Evolutionary conservation across 768 basidiomycete genomes (phyloP).

Genomic region (Imleria badia): DNA sequence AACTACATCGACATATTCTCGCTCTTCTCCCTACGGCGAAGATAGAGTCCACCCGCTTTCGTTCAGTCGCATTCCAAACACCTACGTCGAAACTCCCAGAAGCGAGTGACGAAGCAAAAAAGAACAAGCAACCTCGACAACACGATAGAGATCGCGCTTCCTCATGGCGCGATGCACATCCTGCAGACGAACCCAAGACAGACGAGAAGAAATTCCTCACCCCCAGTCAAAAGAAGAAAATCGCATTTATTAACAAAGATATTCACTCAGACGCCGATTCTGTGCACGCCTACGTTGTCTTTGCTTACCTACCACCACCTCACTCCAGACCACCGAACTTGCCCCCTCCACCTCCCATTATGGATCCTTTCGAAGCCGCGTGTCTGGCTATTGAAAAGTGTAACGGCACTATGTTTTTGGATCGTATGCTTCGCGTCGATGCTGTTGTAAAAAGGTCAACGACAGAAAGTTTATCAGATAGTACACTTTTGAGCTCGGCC

Average conservation of each 20-base stretch:
- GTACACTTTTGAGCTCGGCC: slow-evolving; percentile 22
- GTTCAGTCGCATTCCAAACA: slow-evolving; percentile 86
- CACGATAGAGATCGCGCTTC: slow-evolving; percentile 61
- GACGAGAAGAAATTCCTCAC: slow-evolving; percentile 71
- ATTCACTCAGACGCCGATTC: slow-evolving; percentile 76
- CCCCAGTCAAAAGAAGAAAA: slow-evolving; percentile 84
- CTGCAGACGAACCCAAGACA: slow-evolving; percentile 42
- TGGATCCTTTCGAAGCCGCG: slow-evolving; percentile 76
- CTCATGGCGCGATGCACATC: slow-evolving; percentile 51
- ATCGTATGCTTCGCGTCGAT: slow-evolving; percentile 79
- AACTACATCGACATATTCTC: slow-evolving; percentile 75
- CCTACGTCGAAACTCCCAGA: slow-evolving; percentile 68
- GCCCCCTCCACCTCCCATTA: slow-evolving; percentile 46
- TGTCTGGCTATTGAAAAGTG: slow-evolving; percentile 52
- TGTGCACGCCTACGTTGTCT: slow-evolving; percentile 89
- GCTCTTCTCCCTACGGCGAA: slow-evolving; percentile 69
- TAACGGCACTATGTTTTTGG: slow-evolving; percentile 75
- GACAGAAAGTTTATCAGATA: slow-evolving; percentile 16
- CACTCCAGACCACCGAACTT: slow-evolving; percentile 45
- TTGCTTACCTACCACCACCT: slow-evolving; percentile 63
- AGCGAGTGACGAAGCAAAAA: slow-evolving; percentile 31
- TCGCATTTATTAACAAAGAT: slow-evolving; percentile 92
- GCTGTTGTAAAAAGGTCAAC: slow-evolving; percentile 42
- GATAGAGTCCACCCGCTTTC: slow-evolving; percentile 92
- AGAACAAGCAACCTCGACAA: slow-evolving; percentile 35